Evolutionary conservation across 768 basidiomycete species (phyloP), one percentile per base, ranked within the genome.

Genomic region (Lactifluus hygrophoroides): DNA sequence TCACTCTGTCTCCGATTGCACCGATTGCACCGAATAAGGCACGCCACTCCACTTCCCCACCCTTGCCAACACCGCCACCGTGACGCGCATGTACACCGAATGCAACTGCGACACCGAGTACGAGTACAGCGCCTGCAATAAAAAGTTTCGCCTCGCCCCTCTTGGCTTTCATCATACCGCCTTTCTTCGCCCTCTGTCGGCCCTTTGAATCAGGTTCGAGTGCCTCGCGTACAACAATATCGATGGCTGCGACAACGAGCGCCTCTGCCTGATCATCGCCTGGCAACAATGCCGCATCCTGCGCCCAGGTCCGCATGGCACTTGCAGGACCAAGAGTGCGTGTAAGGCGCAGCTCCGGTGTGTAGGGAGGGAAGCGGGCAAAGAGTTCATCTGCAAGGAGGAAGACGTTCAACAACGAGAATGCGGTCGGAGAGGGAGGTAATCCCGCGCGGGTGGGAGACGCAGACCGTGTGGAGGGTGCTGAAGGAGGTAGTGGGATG

Each of bases 291-390:
- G 69, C 50, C 3, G 68, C 64, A 27, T 71, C 68, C 64, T 83
- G 79, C 17, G 77, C 80, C 88, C 88, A 92, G 9, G 90, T 90
- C 68, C 77, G 80, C 51, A 89, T 73, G 37, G 80, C 86, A 65
- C 87, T 90, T 65, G 86, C 83, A 1, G 86, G 87, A 9, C 90
- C 90, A 79, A 92, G 82, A 48, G 87, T 87, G 28, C 74, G 72
- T 6, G 77, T 70, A 16, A 88, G 72, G 3, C 63, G 67, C 13
- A 91, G 72, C 0, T 69, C 72, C 10, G 83, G 77, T 51, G 85
- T 77, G 1, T 76, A 73, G 2, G 86, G 85, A 4, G 88, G 86
- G 68, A 78, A 85, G 19, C 66, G 63, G n/a, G 67, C 62, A 49
- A 78, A 80, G 13, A 91, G 80, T 8, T 71, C 74, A 64, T 89